These are phyloP conservation scores for Boletus huronensis DNA, from an alignment of 768 basidiomycete genomes.

Conservation along the genomic window DNA sequence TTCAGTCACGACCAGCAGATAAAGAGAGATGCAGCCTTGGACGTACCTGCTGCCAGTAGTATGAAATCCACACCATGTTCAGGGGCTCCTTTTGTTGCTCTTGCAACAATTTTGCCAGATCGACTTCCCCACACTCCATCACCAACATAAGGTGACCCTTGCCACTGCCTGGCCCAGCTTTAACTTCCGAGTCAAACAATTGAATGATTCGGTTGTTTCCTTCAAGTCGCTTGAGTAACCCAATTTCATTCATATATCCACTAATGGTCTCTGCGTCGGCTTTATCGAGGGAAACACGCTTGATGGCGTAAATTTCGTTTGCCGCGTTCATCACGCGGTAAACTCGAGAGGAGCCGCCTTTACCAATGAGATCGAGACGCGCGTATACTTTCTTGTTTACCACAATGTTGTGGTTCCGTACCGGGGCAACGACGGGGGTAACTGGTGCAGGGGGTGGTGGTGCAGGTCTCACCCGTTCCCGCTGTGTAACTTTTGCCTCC, in stretches of 20 bases:
- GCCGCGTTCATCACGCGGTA: conserved; percentile 80
- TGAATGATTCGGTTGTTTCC: conserved; percentile 92
- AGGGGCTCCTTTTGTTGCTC: conserved; percentile 82
- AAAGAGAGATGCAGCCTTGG: neutral
- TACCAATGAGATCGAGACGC: conserved; percentile 85
- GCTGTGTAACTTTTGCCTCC: conserved; percentile 26
- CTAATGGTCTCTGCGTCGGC: conserved; percentile 86
- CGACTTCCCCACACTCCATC: conserved; percentile 97
- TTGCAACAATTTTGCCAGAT: conserved; percentile 77
- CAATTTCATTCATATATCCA: conserved; percentile 96
- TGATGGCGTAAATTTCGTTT: conserved; percentile 85
- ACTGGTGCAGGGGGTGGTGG: conserved; percentile 34
- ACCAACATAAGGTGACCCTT: conserved; percentile 80
- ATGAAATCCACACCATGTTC: conserved; percentile 92
- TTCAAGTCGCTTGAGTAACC: conserved; percentile 85
- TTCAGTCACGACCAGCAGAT: neutral
- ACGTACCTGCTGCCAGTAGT: conserved; percentile 94
- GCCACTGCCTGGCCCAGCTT: conserved; percentile 55
- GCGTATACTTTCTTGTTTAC: conserved; percentile 78
- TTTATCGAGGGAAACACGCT: conserved; percentile 86
- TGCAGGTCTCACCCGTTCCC: conserved; percentile 31
- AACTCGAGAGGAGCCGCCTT: conserved; percentile 94
- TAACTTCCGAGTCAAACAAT: conserved; percentile 87
- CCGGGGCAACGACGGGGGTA: conserved; percentile 18
- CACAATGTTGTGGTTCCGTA: conserved; percentile 40